Evolutionary conservation across 2,329 filamentous ascomycete genomes (phyloP), one percentile per base, ranked within the genome.

Genomic region (Verruconis gallopava): DNA sequence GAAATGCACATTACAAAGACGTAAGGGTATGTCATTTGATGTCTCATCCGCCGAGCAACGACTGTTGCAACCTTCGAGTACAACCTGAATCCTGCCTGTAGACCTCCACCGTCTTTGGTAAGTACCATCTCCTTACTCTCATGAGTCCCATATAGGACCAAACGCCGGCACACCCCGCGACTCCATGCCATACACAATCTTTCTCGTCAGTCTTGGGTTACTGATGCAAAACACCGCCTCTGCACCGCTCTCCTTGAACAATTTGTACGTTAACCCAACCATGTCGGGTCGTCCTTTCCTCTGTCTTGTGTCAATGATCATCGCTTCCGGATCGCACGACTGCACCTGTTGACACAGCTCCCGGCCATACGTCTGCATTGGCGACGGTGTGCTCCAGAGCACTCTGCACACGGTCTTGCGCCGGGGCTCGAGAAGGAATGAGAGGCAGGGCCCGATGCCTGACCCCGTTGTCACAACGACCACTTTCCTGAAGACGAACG

Each of bases 221-320:
- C 76, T 77, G 51, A 86, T 79, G 46, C 85, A 71, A 53, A 84
- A 77, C 28, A 85, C 78, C 2, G 79, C 81, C 64, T 85, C 80
- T 2, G 71, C 69, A 1, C 60, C 49, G 19, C 63, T 63, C 21
- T 69, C 57, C 38, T 51, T 52, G 38, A 62, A 63, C 40, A 78
- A 61, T 5, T 64, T 59, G 50, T 72, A 77, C 30, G 69, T 66
- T 36, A 75, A 62, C 11, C 64, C 65, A 20, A 79, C 51, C 55
- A 82, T 69, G 54, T 84, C 72, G 2, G 76, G 69, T 4, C 79
- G 66, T 0, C 77, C 78, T 21, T 65, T 63, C 15, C 14, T 14
- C 36, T 20, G 21, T 43, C 68, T 67, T 2, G 79, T 84, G 54
- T 86, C 78, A 54, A 82, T 69, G 42, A 86, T 72, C 14, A 83